These are phyloP conservation scores for Kokia cookei DNA, from an alignment of 441 rosid species.

Conservation along the genomic window DNA sequence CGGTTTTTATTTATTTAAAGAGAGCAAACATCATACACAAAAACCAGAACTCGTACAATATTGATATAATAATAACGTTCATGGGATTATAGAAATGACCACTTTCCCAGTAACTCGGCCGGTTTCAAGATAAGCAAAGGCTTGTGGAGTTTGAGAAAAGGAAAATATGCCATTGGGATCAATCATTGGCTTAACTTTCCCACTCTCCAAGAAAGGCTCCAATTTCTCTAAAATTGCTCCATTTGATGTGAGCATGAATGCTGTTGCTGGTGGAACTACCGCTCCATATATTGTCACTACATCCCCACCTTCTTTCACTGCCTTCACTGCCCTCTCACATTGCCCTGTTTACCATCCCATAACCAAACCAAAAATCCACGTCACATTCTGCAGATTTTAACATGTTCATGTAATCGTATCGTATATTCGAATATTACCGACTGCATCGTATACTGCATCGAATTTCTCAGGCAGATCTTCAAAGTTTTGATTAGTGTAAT, in stretches of 20 bases:
- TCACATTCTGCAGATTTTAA: background rate
- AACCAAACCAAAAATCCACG: background rate
- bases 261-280: conserved; percentile 63
- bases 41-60: background rate
- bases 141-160: conserved; percentile 47
- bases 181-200: conserved; percentile 69
- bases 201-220: conserved; percentile 68
- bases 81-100: conserved; percentile 60
- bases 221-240: conserved; percentile 72
- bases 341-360: conserved; percentile 46
- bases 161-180: conserved; percentile 78
- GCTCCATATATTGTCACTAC: conserved; percentile 74
- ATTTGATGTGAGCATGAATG: conserved; percentile 63
- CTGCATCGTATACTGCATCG: conserved; percentile 75
- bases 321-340: conserved; percentile 81
- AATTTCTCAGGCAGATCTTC: conserved; percentile 80
- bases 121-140: conserved; percentile 75
- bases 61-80: background rate
- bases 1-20: no score
- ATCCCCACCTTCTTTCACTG: conserved; percentile 69
- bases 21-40: no score
- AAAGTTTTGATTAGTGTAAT: conserved; percentile 72
- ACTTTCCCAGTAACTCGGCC: conserved; percentile 67
- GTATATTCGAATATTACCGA: conserved; percentile 40
- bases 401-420: background rate